Evolutionary conservation across 331 rosid species (phyloP).

Genomic region (Malus hybrid): DNA sequence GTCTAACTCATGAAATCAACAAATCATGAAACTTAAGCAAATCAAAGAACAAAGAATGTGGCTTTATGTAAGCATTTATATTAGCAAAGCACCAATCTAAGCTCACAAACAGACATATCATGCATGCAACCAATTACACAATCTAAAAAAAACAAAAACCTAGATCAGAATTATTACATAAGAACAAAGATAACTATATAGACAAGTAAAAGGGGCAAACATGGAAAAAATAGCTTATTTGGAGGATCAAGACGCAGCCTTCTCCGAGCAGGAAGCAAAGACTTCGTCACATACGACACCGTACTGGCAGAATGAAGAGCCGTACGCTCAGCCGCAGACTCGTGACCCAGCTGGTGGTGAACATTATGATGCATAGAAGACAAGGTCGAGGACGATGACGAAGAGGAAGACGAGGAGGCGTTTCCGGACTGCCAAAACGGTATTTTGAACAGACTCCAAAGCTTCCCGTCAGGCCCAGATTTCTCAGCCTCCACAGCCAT

Average conservation of each 20-base stretch:
- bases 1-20: neutral
- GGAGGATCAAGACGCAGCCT: conserved; percentile 95
- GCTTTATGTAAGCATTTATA: neutral
- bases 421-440: conserved; percentile 88
- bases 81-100: neutral
- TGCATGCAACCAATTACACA: conserved; percentile 1
- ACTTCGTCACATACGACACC: conserved; percentile 73
- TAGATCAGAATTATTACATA: neutral
- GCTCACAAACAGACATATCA: neutral
- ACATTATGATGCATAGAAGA: conserved; percentile 33
- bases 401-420: conserved; percentile 7
- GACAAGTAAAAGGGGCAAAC: conserved; percentile 27
- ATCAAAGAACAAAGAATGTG: conserved; percentile 5
- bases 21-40: neutral
- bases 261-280: conserved; percentile 73
- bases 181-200: neutral
- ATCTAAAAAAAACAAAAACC: neutral
- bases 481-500: conserved; percentile 78
- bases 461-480: conserved; percentile 59
- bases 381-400: conserved; percentile 37
- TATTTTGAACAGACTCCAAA: conserved; percentile 69
- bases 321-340: conserved; percentile 55
- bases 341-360: conserved; percentile 41
- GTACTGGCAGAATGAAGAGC: conserved; percentile 37
- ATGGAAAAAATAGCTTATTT: conserved; percentile 88